These are phyloP conservation scores for Coemansia guatemalensis DNA, from an alignment of 192 early-diverging fungal genomes.

Conservation along the genomic window DNA sequence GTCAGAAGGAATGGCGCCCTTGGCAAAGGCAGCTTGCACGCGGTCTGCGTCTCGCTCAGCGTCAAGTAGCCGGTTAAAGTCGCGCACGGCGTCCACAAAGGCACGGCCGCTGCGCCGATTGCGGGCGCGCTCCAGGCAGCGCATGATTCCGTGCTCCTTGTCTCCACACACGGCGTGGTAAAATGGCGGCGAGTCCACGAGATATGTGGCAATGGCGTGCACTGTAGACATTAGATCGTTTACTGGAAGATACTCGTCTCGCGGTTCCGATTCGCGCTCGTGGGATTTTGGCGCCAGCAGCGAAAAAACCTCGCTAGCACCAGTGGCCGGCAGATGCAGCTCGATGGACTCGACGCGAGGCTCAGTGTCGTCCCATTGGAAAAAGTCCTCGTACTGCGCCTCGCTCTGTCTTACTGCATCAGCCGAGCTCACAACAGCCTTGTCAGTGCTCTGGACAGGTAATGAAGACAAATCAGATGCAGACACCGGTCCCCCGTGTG, in stretches of 20 bases:
- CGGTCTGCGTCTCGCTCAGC: conserved; percentile 36
- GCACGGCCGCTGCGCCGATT: conserved; percentile 66
- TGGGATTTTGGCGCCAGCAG: conserved; percentile 41
- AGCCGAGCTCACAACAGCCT: conserved; percentile 29
- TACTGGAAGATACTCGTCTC: conserved; percentile 80
- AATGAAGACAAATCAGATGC: neutral
- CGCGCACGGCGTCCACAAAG: conserved; percentile 65
- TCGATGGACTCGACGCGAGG: conserved; percentile 12
- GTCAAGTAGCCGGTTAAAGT: conserved; percentile 70
- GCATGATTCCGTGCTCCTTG: conserved; percentile 62
- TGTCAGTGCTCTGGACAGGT: neutral
- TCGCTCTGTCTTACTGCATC: conserved; percentile 46
- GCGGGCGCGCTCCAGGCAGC: conserved; percentile 75
- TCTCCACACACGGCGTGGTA: conserved; percentile 62
- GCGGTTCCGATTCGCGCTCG: conserved; percentile 41
- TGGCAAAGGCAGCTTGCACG: conserved; percentile 26
- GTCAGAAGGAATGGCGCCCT: conserved; percentile 54
- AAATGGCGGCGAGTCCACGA: conserved; percentile 52
- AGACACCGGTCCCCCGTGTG: neutral
- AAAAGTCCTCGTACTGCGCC: conserved; percentile 41
- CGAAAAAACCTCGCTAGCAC: conserved; percentile 33
- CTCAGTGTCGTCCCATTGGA: conserved; percentile 24
- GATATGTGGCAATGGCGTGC: conserved; percentile 62
- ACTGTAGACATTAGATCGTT: conserved; percentile 76
- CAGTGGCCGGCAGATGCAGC: conserved; percentile 29